A percentile compares a stretch with the other conserved stretches of the same genome.
Evolutionary conservation across 805 yeast species (phyloP).

Genomic region (Nakazawaea siamensis): DNA sequence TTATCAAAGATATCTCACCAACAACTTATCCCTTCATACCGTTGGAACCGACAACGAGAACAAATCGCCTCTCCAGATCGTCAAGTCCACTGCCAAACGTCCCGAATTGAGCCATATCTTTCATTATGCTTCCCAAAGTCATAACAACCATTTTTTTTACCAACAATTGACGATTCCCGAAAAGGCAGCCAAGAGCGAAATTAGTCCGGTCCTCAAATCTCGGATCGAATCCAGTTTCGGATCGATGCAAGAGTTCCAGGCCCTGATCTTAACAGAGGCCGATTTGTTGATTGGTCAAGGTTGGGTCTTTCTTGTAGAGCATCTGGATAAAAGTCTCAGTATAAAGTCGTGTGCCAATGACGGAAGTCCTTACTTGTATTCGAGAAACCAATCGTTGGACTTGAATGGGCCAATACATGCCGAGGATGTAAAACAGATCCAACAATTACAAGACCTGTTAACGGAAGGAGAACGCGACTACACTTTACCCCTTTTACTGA

Average conservation of each 20-base stretch:
- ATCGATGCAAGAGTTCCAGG: constrained; percentile 41
- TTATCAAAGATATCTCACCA: constrained; percentile 60
- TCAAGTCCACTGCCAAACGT: constrained; percentile 57
- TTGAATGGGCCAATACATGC: constrained; percentile 63
- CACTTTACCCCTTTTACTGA: constrained; percentile 66
- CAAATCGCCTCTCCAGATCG: constrained; percentile 63
- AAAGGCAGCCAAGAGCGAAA: constrained; percentile 6
- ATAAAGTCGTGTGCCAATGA: constrained; percentile 56
- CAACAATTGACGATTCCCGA: constrained; percentile 38
- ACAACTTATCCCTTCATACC: constrained; percentile 54
- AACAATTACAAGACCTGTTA: constrained; percentile 33
- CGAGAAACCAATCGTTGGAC: constrained; percentile 65
- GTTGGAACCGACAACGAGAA: constrained; percentile 77
- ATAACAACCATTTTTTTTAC: constrained; percentile 86
- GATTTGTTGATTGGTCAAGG: constrained; percentile 59
- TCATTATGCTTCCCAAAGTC: constrained; percentile 86
- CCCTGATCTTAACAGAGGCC: constrained; percentile 39
- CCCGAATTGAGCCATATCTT: constrained; percentile 61
- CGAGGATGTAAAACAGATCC: constrained; percentile 40
- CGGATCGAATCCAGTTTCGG: constrained; percentile 31
- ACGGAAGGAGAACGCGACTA: constrained; percentile 40
- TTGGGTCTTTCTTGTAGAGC: constrained; percentile 68
- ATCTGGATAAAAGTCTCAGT: constrained; percentile 47
- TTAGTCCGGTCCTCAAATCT: constrained; percentile 16
- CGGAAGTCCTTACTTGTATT: constrained; percentile 69